Conservation (phyloP, 495 filamentous ascomycete species). For the Tuber borchii region DNA sequence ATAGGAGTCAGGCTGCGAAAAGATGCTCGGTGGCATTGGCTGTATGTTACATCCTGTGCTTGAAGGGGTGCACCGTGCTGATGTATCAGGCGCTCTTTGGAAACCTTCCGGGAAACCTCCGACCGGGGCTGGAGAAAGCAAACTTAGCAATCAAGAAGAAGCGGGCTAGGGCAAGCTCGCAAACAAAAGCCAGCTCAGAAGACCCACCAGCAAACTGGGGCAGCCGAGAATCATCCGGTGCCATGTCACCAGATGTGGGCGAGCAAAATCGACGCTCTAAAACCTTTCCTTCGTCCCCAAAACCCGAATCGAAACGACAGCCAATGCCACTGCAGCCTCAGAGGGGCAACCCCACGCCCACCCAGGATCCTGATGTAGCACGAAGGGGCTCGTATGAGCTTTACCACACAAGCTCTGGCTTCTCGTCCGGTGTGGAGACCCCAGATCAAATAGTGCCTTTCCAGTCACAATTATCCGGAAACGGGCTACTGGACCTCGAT, state of each 20-base stretch:
- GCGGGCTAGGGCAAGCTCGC: slow-evolving; percentile 51
- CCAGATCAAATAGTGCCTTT: slow-evolving; percentile 45
- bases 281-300: slow-evolving; percentile 30
- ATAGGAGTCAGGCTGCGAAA: slow-evolving; percentile 82
- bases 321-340: slow-evolving; percentile 35
- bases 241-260: slow-evolving; percentile 38
- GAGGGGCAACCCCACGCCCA: slow-evolving; percentile 25
- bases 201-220: slow-evolving; percentile 47
- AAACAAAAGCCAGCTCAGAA: slow-evolving; percentile 30
- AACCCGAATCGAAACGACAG: slow-evolving; percentile 25
- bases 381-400: slow-evolving; percentile 41
- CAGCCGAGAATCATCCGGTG: slow-evolving; percentile 35
- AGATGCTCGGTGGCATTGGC: slow-evolving; percentile 68
- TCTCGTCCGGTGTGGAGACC: slow-evolving; percentile 40
- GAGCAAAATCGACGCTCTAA: slow-evolving; percentile 40
- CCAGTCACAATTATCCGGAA: slow-evolving; percentile 32
- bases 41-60: slow-evolving; percentile 48
- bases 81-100: slow-evolving; percentile 64
- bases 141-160: slow-evolving; percentile 50
- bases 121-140: slow-evolving; percentile 45
- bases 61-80: slow-evolving; percentile 20
- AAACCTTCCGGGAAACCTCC: slow-evolving; percentile 64
- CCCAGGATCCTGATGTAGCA: slow-evolving; percentile 11
- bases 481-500: slow-evolving; percentile 62
- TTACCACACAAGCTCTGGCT: slow-evolving; percentile 27